Conservation (phyloP, 2,329 filamentous ascomycete species). For the Dothidotthia symphoricarpi region DNA sequence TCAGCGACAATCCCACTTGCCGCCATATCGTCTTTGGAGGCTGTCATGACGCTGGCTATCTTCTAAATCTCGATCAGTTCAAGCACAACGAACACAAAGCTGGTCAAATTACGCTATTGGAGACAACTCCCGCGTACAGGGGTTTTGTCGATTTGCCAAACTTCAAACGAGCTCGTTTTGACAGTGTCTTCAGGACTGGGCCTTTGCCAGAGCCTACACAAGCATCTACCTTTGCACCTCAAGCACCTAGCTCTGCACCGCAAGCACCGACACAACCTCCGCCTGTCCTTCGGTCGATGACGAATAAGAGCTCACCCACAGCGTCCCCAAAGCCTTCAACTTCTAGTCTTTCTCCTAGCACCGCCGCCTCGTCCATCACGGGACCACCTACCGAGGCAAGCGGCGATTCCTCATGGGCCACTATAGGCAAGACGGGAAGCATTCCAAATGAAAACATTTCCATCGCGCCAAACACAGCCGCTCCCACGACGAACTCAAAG, state of each 20-base stretch:
- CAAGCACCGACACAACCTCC: conserved; percentile 10
- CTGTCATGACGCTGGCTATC: conserved; percentile 49
- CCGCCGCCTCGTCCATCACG: conserved; percentile 20
- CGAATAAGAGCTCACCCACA: conserved; percentile 13
- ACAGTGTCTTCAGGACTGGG: conserved; percentile 44
- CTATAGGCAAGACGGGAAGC: conserved; percentile 41
- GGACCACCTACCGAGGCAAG: conserved; percentile 11
- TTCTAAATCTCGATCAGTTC: conserved; percentile 48
- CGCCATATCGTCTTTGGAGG: conserved; percentile 51
- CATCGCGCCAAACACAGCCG: conserved; percentile 29
- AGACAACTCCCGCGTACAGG: conserved; percentile 44
- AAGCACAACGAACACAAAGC: conserved; percentile 42
- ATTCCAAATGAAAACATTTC: conserved; percentile 38
- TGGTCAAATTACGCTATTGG: conserved; percentile 47
- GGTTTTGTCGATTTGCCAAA: conserved; percentile 45
- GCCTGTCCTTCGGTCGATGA: conserved; percentile 10
- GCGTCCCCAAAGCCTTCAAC: conserved; percentile 12
- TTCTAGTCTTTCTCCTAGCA: conserved; percentile 18
- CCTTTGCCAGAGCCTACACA: conserved; percentile 35
- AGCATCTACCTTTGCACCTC: conserved; percentile 5
- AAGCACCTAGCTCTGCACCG: conserved; percentile 4
- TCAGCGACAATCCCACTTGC: conserved; percentile 48
- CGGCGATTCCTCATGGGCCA: conserved; percentile 35
- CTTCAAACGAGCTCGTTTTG: conserved; percentile 42
- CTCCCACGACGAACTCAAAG: conserved; percentile 21